These are phyloP conservation scores for Arthrobotrys megalospora DNA, from an alignment of 2,329 filamentous ascomycete genomes.

Conservation along the genomic window DNA sequence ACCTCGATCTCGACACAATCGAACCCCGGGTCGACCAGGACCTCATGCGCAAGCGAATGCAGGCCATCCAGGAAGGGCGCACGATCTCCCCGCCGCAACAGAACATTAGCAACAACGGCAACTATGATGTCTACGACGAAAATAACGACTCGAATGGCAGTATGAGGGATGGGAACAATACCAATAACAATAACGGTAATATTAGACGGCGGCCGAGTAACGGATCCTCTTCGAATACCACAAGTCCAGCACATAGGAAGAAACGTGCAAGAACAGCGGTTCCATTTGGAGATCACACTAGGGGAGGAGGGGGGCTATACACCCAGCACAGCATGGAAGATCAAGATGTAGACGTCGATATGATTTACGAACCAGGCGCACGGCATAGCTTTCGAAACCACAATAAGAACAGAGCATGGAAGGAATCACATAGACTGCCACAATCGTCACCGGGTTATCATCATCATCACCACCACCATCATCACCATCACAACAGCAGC, in stretches of 20 bases:
- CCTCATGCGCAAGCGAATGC: constrained; percentile 78
- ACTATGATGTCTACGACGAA: constrained; percentile 14
- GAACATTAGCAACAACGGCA: constrained; percentile 23
- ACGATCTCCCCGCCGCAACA: constrained; percentile 61
- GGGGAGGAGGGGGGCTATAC: not conserved
- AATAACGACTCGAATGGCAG: constrained; percentile 41
- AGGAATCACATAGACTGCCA: constrained; percentile 62
- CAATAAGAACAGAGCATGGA: constrained; percentile 60
- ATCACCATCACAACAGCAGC: constrained; percentile 65
- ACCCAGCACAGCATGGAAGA: constrained; percentile 39
- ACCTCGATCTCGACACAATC: constrained; percentile 86
- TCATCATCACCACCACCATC: constrained; percentile 60
- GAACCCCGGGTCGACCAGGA: constrained; percentile 87
- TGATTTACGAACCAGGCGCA: constrained; percentile 45
- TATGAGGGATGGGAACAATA: constrained; percentile 51
- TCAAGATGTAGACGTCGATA: constrained; percentile 54
- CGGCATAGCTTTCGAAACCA: constrained; percentile 54
- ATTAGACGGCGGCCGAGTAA: constrained; percentile 61
- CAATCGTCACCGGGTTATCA: constrained; percentile 64
- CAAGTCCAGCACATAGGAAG: constrained; percentile 54
- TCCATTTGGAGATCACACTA: constrained; percentile 42
- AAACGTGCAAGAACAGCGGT: constrained; percentile 63
- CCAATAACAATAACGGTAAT: constrained; percentile 14
- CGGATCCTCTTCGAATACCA: constrained; percentile 39
- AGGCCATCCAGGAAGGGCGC: constrained; percentile 65